Percentiles rank a stretch among this genome's conserved stretches.
phyloP scores from a whole-genome alignment of 148 eudicot genomes.

The Camellia japonica region DNA sequence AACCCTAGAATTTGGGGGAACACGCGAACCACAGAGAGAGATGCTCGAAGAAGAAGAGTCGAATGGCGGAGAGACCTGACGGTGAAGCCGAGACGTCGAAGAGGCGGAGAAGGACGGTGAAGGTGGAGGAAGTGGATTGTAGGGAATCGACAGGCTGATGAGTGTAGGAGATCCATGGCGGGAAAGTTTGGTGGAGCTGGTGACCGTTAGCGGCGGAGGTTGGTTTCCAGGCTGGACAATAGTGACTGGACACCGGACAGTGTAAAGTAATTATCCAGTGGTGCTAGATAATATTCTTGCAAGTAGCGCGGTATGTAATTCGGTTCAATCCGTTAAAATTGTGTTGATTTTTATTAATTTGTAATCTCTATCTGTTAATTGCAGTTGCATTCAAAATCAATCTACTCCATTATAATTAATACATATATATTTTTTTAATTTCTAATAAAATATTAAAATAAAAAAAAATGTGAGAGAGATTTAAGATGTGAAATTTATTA shows the following conservation, averaged over 20 bases:
- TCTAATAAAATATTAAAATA: no score
- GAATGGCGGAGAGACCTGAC: constrained; percentile 33
- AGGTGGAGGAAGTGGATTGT: not conserved
- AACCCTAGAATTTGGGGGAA: constrained; percentile 15
- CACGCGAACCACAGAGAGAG: not conserved
- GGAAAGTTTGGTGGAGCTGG: constrained; percentile 5
- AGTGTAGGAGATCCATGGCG: constrained; percentile 52
- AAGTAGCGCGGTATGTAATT: no score
- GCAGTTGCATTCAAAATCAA: no score
- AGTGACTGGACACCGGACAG: not conserved
- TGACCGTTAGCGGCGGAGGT: not conserved
- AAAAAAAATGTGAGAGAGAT: no score
- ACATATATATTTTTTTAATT: no score
- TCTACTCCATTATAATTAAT: no score
- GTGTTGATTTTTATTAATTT: no score
- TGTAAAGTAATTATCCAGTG: no score
- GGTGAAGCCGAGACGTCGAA: constrained; percentile 30
- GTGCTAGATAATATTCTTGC: no score
- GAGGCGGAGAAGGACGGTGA: constrained; percentile 24
- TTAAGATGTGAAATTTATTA: no score
- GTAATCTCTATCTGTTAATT: no score
- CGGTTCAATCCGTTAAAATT: no score
- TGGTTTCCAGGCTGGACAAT: not conserved
- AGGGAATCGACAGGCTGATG: constrained; percentile 23
- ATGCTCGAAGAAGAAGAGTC: not conserved